Evolutionary conservation across 495 filamentous ascomycete genomes (phyloP).

Genomic region (Penicillium atrosanguineum): DNA sequence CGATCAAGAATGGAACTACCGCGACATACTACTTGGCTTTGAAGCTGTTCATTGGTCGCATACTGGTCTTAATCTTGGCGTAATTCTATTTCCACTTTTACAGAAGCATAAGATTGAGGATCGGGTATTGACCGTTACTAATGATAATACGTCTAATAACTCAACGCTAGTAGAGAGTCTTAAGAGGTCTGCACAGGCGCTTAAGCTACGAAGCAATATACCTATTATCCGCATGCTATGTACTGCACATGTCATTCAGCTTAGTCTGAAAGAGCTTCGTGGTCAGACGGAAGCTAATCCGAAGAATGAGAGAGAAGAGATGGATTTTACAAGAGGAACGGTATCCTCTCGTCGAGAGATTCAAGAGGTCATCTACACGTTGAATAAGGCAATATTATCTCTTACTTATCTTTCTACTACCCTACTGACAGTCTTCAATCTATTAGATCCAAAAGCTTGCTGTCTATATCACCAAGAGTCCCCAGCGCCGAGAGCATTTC

Average conservation of each 20-base stretch:
- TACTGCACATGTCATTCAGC: conserved; percentile 15
- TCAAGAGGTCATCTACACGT: not conserved
- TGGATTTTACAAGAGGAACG: not conserved
- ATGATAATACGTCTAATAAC: conserved; percentile 19
- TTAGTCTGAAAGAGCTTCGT: conserved; percentile 14
- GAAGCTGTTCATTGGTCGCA: not conserved
- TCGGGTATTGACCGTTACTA: conserved; percentile 9
- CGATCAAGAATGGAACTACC: no score
- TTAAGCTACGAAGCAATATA: not conserved
- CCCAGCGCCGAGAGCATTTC: conserved; percentile 11
- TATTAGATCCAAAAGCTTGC: not conserved
- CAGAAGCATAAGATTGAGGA: conserved; percentile 4
- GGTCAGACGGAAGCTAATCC: conserved; percentile 7
- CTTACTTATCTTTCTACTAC: not conserved
- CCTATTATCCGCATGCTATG: conserved; percentile 11
- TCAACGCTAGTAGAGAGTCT: conserved; percentile 10
- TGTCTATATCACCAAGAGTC: conserved; percentile 12
- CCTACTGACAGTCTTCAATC: not conserved
- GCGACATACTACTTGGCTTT: not conserved
- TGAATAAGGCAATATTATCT: not conserved
- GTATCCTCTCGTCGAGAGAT: no score
- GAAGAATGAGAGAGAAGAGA: conserved; percentile 6
- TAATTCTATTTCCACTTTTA: not conserved
- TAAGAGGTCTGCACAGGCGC: not conserved
- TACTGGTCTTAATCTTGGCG: not conserved